Evolutionary conservation across 345 rosid species (phyloP).

Genomic region (Brassica napus): DNA sequence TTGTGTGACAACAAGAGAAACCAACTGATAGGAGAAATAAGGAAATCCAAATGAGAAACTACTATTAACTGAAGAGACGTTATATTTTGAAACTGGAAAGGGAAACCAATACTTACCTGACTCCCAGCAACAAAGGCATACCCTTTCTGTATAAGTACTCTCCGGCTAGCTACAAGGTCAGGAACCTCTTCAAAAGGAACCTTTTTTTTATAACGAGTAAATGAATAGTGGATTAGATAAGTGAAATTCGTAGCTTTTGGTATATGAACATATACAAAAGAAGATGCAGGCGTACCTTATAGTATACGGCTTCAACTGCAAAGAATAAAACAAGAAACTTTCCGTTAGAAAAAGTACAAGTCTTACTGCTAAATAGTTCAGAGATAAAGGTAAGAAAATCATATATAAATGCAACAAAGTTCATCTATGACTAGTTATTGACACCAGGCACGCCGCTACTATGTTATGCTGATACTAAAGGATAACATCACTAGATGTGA

Average conservation of each 20-base stretch:
- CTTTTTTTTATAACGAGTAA: constrained; percentile 44
- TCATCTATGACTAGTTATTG: not conserved
- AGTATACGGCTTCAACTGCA: constrained; percentile 72
- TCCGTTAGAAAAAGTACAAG: constrained; percentile 24
- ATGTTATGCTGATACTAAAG: constrained; percentile 9
- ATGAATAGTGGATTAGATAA: not conserved
- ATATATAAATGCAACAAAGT: not conserved
- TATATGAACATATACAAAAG: constrained; percentile 23
- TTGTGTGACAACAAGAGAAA: constrained; percentile 80
- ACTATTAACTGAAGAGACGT: not conserved
- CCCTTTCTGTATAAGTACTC: constrained; percentile 70
- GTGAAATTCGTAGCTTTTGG: not conserved
- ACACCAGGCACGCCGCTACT: not conserved
- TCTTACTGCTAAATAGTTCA: constrained; percentile 6
- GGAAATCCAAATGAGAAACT: not conserved
- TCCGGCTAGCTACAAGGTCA: constrained; percentile 81
- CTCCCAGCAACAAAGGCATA: constrained; percentile 81
- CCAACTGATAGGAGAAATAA: constrained; percentile 50
- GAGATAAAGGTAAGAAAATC: not conserved
- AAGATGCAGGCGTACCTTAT: constrained; percentile 56
- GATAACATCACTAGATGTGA: constrained; percentile 6
- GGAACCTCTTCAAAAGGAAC: constrained; percentile 98
- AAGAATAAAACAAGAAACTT: constrained; percentile 3
- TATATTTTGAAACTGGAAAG: constrained; percentile 13
- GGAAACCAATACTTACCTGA: constrained; percentile 51